A percentile compares a stretch with the other conserved stretches of the same genome.
Conservation (phyloP, 2,329 filamentous ascomycete genomes). For the Apiospora aurea region DNA sequence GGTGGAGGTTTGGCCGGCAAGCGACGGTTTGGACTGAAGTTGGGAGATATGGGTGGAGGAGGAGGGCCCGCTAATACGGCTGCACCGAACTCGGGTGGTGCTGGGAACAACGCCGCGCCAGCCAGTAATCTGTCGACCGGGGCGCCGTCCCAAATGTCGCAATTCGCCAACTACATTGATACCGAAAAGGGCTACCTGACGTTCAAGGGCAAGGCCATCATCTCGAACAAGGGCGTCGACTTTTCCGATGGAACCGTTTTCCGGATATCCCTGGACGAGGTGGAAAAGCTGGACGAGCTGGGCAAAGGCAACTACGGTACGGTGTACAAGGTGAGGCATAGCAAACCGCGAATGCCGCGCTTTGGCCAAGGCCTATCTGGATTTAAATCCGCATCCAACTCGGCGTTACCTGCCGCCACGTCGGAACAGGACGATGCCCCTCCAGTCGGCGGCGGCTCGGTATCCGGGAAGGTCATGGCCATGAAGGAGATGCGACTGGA, state of each 20-base stretch:
- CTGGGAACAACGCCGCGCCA: not conserved
- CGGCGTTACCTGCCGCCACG: slow-evolving; percentile 29
- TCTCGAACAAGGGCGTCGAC: slow-evolving; percentile 88
- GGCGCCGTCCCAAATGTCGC: slow-evolving; percentile 59
- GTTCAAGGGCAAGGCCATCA: slow-evolving; percentile 90
- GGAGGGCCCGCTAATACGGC: slow-evolving; percentile 35
- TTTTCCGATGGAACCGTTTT: slow-evolving; percentile 91
- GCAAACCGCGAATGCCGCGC: slow-evolving; percentile 65
- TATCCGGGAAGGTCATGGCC: slow-evolving; percentile 85
- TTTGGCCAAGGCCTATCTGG: slow-evolving; percentile 65
- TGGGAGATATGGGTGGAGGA: slow-evolving; percentile 58
- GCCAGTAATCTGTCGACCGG: slow-evolving; percentile 32
- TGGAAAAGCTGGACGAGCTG: slow-evolving; percentile 90
- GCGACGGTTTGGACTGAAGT: slow-evolving; percentile 66
- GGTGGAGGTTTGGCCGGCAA: slow-evolving; percentile 65
- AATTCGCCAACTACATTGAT: slow-evolving; percentile 83
- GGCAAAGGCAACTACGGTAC: slow-evolving; percentile 99
- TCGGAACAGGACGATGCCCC: slow-evolving; percentile 41
- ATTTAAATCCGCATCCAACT: slow-evolving; percentile 50
- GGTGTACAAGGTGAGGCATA: slow-evolving; percentile 94
- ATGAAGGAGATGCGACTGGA: slow-evolving; percentile 99
- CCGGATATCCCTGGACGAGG: slow-evolving; percentile 90
- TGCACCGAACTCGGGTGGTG: not conserved
- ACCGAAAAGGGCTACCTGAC: slow-evolving; percentile 89
- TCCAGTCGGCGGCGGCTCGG: slow-evolving; percentile 49